These are phyloP conservation scores for Monoraphidium neglectum DNA, from an alignment of 139 green algal genomes.

Conservation along the genomic window DNA sequence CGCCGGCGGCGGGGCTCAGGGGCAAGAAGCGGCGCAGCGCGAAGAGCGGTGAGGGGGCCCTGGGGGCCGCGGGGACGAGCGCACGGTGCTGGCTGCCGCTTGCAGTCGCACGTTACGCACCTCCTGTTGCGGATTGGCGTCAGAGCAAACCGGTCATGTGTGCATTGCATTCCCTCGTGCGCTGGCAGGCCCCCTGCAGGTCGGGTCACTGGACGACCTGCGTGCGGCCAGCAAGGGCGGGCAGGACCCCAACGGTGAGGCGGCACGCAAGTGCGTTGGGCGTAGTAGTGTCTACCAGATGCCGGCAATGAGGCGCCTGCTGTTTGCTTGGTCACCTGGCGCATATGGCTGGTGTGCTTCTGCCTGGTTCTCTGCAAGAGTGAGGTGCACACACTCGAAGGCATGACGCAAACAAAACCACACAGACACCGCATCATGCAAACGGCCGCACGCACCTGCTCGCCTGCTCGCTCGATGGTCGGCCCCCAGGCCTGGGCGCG, in stretches of 20 bases:
- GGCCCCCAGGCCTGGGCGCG: constrained; percentile 39
- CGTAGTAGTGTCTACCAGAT: too few relatives aligned
- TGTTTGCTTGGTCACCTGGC: too few relatives aligned
- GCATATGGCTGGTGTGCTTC: too few relatives aligned
- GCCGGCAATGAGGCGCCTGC: constrained; percentile 4
- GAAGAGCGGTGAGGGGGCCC: background rate
- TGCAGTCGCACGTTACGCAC: too few relatives aligned
- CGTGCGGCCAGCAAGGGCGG: constrained; percentile 71
- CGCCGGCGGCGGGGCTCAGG: background rate
- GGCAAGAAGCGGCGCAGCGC: background rate
- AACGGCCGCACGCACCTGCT: background rate
- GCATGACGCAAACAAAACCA: too few relatives aligned
- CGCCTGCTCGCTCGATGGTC: background rate
- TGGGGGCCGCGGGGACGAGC: too few relatives aligned
- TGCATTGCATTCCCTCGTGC: background rate
- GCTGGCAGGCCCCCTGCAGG: constrained; percentile 5
- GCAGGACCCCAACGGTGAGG: constrained; percentile 76
- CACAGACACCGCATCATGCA: too few relatives aligned
- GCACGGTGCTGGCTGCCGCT: too few relatives aligned
- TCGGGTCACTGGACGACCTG: constrained; percentile 79
- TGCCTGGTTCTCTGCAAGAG: background rate
- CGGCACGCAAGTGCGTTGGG: too few relatives aligned
- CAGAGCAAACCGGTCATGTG: too few relatives aligned
- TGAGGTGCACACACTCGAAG: too few relatives aligned
- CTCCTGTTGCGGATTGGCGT: too few relatives aligned